Conservation (phyloP, 148 eudicot genomes). For the Selenicereus undatus region DNA sequence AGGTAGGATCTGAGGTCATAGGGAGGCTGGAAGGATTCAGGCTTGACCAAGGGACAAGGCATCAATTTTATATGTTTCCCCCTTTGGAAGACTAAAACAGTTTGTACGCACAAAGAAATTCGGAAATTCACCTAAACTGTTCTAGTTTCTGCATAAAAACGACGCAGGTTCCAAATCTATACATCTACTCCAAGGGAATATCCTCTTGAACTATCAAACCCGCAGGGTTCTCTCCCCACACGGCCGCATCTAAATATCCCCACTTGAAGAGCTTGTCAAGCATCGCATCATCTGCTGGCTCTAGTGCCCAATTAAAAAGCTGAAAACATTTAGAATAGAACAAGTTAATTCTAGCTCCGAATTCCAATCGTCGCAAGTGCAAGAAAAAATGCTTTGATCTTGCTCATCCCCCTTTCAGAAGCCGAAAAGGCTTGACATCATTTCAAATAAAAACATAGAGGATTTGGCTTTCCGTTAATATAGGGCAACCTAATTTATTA, state of each 20-base stretch:
- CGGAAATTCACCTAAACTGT: neutral
- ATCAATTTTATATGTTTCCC: neutral
- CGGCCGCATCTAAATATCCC: conserved; percentile 82
- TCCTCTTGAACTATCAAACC: conserved; percentile 51
- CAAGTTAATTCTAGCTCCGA: conserved; percentile 5
- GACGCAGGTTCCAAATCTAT: neutral
- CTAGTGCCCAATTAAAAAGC: conserved; percentile 97
- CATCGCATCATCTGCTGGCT: conserved; percentile 77
- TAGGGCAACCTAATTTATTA: too few relatives aligned
- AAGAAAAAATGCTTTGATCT: neutral
- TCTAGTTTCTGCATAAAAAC: neutral
- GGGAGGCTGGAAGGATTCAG: neutral
- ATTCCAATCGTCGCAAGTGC: neutral
- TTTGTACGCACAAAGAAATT: neutral
- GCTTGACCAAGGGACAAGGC: neutral
- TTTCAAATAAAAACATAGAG: too few relatives aligned
- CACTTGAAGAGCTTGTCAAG: conserved; percentile 81
- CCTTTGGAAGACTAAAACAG: neutral
- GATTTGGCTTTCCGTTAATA: too few relatives aligned
- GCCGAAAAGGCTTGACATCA: neutral
- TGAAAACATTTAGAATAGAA: conserved; percentile 26
- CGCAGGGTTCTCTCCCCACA: conserved; percentile 84
- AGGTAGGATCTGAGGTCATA: neutral
- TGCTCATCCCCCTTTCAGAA: neutral
- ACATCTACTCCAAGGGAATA: neutral